These are phyloP conservation scores for Mimosa bimucronata DNA, from an alignment of 306 rosid species.

Conservation along the genomic window DNA sequence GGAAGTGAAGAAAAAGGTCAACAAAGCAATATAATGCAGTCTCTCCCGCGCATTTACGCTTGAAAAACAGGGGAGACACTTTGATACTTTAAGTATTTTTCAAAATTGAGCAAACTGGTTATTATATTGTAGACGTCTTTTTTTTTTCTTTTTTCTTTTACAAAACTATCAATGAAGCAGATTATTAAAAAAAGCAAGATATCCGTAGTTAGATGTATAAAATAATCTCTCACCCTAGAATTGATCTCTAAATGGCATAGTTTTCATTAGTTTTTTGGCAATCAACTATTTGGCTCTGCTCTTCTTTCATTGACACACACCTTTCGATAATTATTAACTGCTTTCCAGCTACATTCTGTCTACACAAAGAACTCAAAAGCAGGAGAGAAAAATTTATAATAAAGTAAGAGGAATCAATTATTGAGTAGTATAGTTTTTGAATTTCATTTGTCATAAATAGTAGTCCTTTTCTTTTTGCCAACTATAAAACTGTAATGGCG, in stretches of 20 bases:
- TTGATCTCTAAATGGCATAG: background rate
- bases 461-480: background rate
- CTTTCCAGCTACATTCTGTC: background rate
- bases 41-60: background rate
- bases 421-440: background rate
- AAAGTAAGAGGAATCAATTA: background rate
- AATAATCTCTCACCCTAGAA: background rate
- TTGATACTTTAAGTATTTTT: no score
- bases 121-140: no score
- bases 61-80: no score
- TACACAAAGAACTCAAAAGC: background rate
- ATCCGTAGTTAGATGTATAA: background rate
- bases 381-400: background rate
- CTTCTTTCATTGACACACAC: slow-evolving; percentile 23
- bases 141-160: no score
- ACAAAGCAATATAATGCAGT: background rate
- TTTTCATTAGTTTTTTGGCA: background rate
- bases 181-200: background rate
- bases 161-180: background rate
- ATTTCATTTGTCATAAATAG: background rate
- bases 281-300: slow-evolving; percentile 33
- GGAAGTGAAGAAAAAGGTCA: no score
- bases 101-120: no score
- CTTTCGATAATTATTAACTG: slow-evolving; percentile 8
- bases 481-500: background rate